Evolutionary conservation across 805 yeast species (phyloP).

Genomic region (Starmerella etchellsii): DNA sequence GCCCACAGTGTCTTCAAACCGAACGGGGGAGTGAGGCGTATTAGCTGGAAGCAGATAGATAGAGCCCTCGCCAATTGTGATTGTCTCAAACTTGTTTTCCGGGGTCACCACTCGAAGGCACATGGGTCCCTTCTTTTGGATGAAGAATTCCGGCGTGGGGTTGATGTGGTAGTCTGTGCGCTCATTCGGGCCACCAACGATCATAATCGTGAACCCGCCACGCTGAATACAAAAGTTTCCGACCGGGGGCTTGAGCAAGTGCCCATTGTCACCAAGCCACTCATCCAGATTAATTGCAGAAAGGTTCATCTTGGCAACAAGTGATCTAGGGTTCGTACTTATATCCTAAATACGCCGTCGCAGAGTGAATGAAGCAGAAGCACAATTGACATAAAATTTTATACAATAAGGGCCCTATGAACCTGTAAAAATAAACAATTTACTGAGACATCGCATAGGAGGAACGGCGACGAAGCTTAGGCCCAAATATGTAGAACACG

Average conservation of each 20-base stretch:
- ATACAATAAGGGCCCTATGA: too few species aligned
- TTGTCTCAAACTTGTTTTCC: slow-evolving; percentile 60
- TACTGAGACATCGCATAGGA: too few species aligned
- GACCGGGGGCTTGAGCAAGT: slow-evolving; percentile 79
- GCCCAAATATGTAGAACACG: too few species aligned
- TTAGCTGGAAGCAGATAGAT: slow-evolving; percentile 78
- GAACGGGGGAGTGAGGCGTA: slow-evolving; percentile 79
- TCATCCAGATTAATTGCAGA: slow-evolving; percentile 60
- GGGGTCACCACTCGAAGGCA: slow-evolving; percentile 63
- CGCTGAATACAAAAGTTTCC: slow-evolving; percentile 80
- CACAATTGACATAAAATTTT: too few species aligned
- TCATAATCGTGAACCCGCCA: slow-evolving; percentile 89
- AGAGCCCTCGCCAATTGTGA: slow-evolving; percentile 70
- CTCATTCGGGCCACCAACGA: slow-evolving; percentile 92
- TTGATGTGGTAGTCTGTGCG: slow-evolving; percentile 87
- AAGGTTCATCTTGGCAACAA: slow-evolving; percentile 4
- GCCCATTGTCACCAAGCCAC: slow-evolving; percentile 69
- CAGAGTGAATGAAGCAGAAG: too few species aligned
- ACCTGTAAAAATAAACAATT: too few species aligned
- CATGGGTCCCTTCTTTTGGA: slow-evolving; percentile 79
- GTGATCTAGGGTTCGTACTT: too few species aligned
- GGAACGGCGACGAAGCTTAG: too few species aligned
- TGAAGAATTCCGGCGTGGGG: slow-evolving; percentile 89
- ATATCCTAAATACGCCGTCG: too few species aligned
- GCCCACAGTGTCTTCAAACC: slow-evolving; percentile 78